These are phyloP conservation scores for Leccinum subgranulosum DNA, from an alignment of 768 basidiomycete genomes.

Conservation along the genomic window DNA sequence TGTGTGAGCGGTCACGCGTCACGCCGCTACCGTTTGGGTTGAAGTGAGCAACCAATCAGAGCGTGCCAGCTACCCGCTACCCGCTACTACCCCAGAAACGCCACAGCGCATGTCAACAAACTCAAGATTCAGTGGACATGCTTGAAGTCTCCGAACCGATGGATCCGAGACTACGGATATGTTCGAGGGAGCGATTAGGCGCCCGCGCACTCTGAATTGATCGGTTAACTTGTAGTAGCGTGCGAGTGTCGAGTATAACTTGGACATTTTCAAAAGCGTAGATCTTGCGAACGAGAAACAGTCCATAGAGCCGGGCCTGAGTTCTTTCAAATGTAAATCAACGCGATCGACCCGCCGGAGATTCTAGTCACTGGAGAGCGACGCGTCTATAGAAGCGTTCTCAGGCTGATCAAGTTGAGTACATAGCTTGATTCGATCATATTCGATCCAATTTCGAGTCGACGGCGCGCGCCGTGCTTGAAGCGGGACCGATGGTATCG, in stretches of 20 bases:
- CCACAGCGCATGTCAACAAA: background rate
- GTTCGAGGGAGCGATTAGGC: background rate
- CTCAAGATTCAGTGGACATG: background rate
- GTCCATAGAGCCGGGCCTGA: too few relatives aligned
- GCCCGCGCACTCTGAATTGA: background rate
- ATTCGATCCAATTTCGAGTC: background rate
- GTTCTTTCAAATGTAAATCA: background rate
- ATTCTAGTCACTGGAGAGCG: background rate
- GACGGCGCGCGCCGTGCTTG: background rate
- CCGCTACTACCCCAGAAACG: background rate
- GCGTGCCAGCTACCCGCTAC: background rate
- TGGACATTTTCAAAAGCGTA: too few relatives aligned
- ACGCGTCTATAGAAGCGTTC: background rate
- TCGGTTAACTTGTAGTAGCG: background rate
- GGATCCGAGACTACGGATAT: too few relatives aligned
- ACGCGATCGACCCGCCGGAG: too few relatives aligned
- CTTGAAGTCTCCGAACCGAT: too few relatives aligned
- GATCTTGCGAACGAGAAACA: too few relatives aligned
- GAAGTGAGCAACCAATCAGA: background rate
- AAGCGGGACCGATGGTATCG: background rate
- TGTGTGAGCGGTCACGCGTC: too few relatives aligned
- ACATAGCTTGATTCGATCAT: background rate
- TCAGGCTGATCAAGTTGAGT: background rate
- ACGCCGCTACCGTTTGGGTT: too few relatives aligned
- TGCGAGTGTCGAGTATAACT: background rate